Base-by-base conservation (phyloP, 352 stramenopile genomes). In the Albugo candida region DNA sequence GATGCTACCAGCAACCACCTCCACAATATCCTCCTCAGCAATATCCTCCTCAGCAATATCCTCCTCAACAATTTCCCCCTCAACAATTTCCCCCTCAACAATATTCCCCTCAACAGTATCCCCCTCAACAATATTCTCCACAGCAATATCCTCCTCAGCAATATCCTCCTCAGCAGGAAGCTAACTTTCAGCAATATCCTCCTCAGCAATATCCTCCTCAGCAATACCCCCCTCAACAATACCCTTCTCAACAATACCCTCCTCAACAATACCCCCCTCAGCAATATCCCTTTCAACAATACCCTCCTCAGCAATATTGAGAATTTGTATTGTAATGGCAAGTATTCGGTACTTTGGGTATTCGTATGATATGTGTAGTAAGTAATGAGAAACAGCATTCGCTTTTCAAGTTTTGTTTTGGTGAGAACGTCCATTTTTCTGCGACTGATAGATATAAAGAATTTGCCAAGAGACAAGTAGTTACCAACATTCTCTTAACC, bases 121-220 rank as follows among this genome's bases (percentile, higher is more conserved):
- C 49, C 13, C 49, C 51, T 1, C 52, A 42, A n/a, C 46, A 53
- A 37, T 37, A 43, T 38, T 38, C 47, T 14, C 43, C 53, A 19
- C 52, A 52, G 40, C 42, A 52, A 1, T 52, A 56, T 36, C 60
- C 65, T 39, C 55, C 46, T 54, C 54, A 44, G 0, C 66, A 73
- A 21, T 51, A 47, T 31, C 34, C 52, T 34, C 40, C 49, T 35
- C 63, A 72, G 41, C 47, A 57, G 20, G 45, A 50, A 21, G 63
- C 59, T 21, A 55, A 62, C 47, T 51, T 60, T 20, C 54, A 56
- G 41, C 54, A 64, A 43, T 40, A 35, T 31, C 58, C 61, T 21
- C 53, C 51, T 38, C 24, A 31, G 8, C 24, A 31, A 8, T 47
- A 52, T 34, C 42, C 54, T 31, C 51, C 51, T 21, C 53, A 54